A percentile compares a stretch with the other conserved stretches of the same genome.
Conservation (phyloP, 257 asterid genomes). For the Asclepias syriaca region DNA sequence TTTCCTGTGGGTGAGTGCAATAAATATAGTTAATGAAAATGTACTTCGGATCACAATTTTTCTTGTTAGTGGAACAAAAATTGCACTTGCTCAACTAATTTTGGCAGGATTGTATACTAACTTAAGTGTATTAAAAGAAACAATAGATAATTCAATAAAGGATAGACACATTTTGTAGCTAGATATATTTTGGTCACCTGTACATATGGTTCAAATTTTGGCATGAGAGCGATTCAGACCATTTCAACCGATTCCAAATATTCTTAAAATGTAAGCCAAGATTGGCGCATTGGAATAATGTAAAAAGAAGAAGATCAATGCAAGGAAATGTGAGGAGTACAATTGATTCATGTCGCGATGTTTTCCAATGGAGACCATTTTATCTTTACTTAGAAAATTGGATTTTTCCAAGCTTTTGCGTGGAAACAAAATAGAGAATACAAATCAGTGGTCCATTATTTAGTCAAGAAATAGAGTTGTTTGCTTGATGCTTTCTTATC, state of each 20-base stretch:
- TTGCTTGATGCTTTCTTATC: conserved; percentile 27
- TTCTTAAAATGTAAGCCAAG: conserved; percentile 15
- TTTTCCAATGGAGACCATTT: conserved; percentile 35
- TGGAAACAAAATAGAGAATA: conserved; percentile 22
- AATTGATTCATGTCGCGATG: conserved; percentile 24
- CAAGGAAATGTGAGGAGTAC: conserved; percentile 25
- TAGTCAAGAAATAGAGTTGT: conserved; percentile 22
- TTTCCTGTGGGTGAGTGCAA: too few relatives aligned
- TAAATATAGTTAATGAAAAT: too few relatives aligned
- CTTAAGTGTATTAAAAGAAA: conserved; percentile 24
- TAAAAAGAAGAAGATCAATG: not conserved
- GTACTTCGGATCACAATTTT: too few relatives aligned
- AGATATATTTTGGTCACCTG: conserved; percentile 24
- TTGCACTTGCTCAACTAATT: conserved; percentile 41
- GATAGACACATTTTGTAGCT: too few relatives aligned
- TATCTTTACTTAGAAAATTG: conserved; percentile 24
- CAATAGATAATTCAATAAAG: conserved; percentile 17
- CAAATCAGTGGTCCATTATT: not conserved
- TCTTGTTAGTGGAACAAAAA: conserved; percentile 10
- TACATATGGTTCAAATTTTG: conserved; percentile 41
- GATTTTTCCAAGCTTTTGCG: conserved; percentile 24
- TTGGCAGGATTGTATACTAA: conserved; percentile 41
- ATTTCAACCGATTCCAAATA: conserved; percentile 27
- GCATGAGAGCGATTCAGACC: conserved; percentile 40
- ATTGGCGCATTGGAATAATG: conserved; percentile 28